A percentile compares a stretch with the other conserved stretches of the same genome.
Evolutionary conservation across 495 filamentous ascomycete genomes (phyloP).

Genomic region (Jackrogersella multiformis): DNA sequence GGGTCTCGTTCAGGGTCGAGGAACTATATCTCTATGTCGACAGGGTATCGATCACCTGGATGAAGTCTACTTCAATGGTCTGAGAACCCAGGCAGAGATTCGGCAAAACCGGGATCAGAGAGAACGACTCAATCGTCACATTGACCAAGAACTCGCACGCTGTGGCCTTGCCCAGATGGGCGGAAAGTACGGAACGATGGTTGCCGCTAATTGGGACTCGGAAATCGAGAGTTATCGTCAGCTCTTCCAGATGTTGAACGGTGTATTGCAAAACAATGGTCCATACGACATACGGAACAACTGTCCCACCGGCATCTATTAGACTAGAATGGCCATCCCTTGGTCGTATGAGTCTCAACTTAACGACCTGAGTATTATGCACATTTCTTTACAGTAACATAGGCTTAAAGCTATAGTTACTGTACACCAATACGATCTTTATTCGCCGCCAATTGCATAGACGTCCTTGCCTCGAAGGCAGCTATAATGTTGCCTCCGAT

Average conservation of each 20-base stretch:
- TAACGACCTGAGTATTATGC: no score
- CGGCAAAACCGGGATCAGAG: background rate
- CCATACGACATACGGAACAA: background rate
- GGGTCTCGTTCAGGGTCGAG: background rate
- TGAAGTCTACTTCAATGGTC: background rate
- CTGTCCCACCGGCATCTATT: background rate
- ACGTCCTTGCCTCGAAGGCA: no score
- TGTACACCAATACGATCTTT: no score
- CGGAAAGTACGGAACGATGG: background rate
- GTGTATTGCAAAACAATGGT: background rate
- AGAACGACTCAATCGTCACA: background rate
- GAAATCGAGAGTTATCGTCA: constrained; percentile 2
- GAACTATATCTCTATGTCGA: background rate
- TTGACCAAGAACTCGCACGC: constrained; percentile 3
- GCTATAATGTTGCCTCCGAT: no score
- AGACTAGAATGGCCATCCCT: no score
- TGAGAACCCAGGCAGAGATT: background rate
- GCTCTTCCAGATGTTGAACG: background rate
- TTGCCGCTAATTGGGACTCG: background rate
- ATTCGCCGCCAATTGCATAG: no score
- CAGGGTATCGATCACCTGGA: background rate
- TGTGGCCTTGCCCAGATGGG: constrained; percentile 14
- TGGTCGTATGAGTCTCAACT: no score
- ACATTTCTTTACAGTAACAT: no score
- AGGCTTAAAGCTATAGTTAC: no score